These are phyloP conservation scores for Glonium stellatum DNA, from an alignment of 495 filamentous ascomycete species.

Conservation along the genomic window DNA sequence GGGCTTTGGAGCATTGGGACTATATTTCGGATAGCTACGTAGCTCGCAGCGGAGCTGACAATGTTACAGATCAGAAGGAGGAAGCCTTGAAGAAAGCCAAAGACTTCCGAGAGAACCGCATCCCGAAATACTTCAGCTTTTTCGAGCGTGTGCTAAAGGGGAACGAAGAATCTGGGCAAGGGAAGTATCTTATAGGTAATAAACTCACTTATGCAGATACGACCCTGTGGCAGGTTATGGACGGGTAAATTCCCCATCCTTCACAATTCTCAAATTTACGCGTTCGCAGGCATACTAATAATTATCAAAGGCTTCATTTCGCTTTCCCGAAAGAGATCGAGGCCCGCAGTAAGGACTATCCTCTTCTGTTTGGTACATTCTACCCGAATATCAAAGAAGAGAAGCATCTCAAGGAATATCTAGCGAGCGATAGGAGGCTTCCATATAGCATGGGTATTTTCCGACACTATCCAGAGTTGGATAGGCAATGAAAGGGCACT, in stretches of 20 bases:
- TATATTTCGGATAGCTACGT: too few species aligned
- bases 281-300: not conserved
- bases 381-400: slow-evolving; percentile 49
- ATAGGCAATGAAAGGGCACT: slow-evolving; percentile 31
- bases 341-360: slow-evolving; percentile 43
- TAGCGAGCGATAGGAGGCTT: slow-evolving; percentile 50
- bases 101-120: slow-evolving; percentile 49
- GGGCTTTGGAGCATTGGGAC: too few species aligned
- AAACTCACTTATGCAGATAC: slow-evolving; percentile 59
- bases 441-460: slow-evolving; percentile 53
- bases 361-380: slow-evolving; percentile 45
- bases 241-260: slow-evolving; percentile 27
- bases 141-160: slow-evolving; percentile 54
- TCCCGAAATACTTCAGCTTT: slow-evolving; percentile 60
- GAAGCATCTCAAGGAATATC: slow-evolving; percentile 51
- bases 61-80: slow-evolving; percentile 48
- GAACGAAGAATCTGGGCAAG: slow-evolving; percentile 43
- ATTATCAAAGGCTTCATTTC: slow-evolving; percentile 46
- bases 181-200: slow-evolving; percentile 53
- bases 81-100: slow-evolving; percentile 46
- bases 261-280: slow-evolving; percentile 1
- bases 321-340: slow-evolving; percentile 57
- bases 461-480: slow-evolving; percentile 57
- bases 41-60: not conserved
- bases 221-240: slow-evolving; percentile 57